phyloP scores from a whole-genome alignment of 2,329 filamentous ascomycete genomes.

The Botryotinia narcissicola region DNA sequence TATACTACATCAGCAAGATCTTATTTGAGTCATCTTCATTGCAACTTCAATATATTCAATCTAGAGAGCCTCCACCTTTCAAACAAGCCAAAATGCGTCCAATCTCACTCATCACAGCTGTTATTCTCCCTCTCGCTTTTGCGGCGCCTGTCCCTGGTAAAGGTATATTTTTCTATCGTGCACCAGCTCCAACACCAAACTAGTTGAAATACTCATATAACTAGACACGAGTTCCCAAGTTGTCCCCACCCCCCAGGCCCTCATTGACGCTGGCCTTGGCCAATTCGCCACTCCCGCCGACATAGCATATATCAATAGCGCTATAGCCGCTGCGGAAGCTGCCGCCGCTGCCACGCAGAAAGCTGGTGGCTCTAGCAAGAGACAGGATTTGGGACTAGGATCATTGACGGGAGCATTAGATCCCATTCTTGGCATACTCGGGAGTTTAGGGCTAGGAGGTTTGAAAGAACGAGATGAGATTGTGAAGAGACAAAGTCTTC shows the following conservation, averaged over 20 bases:
- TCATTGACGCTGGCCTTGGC: neutral
- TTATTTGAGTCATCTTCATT: neutral
- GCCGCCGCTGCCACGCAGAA: neutral
- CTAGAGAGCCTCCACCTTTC: neutral
- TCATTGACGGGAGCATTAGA: neutral
- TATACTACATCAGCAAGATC: neutral
- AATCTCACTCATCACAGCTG: neutral
- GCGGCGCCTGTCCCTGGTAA: neutral
- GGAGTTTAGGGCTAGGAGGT: neutral
- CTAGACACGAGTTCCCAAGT: neutral
- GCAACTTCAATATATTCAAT: neutral
- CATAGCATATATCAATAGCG: neutral
- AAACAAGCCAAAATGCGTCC: neutral
- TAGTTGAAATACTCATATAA: neutral
- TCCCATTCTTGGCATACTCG: neutral
- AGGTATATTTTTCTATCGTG: neutral
- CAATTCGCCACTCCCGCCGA: neutral
- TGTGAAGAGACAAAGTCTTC: neutral
- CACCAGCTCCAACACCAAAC: neutral
- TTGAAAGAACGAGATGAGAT: slow-evolving; percentile 6
- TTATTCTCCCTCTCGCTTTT: slow-evolving; percentile 4
- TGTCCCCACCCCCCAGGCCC: neutral
- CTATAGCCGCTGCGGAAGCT: neutral
- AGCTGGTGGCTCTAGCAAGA: neutral
- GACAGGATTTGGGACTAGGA: neutral